These are phyloP conservation scores for Papiliotrema fonsecae DNA, from an alignment of 1,284 basidiomycete genomes.

Conservation along the genomic window DNA sequence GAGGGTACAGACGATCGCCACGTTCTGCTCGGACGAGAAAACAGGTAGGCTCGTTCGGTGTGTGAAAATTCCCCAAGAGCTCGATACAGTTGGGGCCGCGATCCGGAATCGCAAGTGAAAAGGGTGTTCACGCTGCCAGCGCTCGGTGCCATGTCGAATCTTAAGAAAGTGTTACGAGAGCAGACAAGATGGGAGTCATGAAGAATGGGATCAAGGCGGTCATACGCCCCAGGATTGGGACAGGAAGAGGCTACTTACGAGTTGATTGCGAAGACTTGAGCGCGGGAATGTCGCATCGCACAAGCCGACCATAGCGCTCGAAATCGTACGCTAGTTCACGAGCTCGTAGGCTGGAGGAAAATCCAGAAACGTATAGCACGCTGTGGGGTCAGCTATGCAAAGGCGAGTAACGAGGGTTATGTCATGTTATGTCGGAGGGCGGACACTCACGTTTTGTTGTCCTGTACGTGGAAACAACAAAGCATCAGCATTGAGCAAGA, in stretches of 20 bases:
- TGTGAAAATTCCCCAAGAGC: too few species aligned
- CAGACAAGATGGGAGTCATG: neutral
- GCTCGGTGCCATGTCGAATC: too few species aligned
- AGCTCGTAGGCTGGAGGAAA: conserved; percentile 69
- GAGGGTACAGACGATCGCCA: too few species aligned
- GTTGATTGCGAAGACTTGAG: conserved; percentile 47
- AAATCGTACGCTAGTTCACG: conserved; percentile 80
- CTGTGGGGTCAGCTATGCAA: conserved; percentile 37
- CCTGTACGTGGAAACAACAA: conserved; percentile 1
- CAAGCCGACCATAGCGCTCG: conserved; percentile 60
- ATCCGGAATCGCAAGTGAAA: too few species aligned
- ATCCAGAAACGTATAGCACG: conserved; percentile 81
- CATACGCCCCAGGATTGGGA: neutral
- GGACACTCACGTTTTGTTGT: conserved; percentile 14
- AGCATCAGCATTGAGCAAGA: neutral
- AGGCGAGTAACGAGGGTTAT: too few species aligned
- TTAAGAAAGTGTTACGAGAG: neutral
- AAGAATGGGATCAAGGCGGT: neutral
- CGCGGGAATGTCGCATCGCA: conserved; percentile 81
- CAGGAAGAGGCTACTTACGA: conserved; percentile 33
- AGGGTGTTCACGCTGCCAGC: too few species aligned
- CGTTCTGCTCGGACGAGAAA: too few species aligned
- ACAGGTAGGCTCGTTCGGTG: too few species aligned
- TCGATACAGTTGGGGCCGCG: too few species aligned
- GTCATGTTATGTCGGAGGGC: too few species aligned